Conservation (phyloP, 345 rosid species). For the Gossypium herbaceum region DNA sequence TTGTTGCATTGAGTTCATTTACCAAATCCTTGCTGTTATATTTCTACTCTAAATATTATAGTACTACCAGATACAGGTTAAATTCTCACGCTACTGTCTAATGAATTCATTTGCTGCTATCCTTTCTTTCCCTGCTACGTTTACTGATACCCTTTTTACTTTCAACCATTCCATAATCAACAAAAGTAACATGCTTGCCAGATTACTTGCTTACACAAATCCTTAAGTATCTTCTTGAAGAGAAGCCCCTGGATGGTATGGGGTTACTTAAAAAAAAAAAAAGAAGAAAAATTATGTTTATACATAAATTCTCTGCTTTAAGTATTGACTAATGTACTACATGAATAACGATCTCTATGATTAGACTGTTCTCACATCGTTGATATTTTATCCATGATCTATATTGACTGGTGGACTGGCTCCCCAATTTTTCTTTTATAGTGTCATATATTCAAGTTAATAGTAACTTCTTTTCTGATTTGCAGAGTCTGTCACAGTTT, state of each 20-base stretch:
- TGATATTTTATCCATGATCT: not conserved
- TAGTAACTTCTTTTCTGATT: conserved; percentile 26
- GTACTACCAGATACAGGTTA: too few species aligned
- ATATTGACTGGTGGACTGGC: conserved; percentile 4
- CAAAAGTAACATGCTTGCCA: not conserved
- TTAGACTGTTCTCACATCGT: not conserved
- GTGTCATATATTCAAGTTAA: not conserved
- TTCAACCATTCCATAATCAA: not conserved
- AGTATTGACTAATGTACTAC: conserved; percentile 9
- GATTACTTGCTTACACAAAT: not conserved
- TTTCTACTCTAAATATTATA: not conserved
- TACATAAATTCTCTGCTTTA: not conserved
- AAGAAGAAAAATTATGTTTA: conserved; percentile 1
- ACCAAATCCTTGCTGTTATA: not conserved
- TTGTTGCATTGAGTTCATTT: not conserved
- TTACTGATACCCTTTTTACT: not conserved
- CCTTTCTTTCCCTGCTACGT: not conserved
- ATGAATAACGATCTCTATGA: not conserved
- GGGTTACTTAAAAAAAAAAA: not conserved
- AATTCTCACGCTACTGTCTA: not conserved
- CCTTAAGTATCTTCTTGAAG: conserved; percentile 11
- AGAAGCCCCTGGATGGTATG: conserved; percentile 9
- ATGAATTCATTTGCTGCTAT: not conserved
- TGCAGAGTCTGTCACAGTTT: conserved; percentile 96
- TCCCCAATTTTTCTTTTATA: not conserved